Evolutionary conservation across 257 asterid genomes (phyloP).

Genomic region (Nicotiana noctiflora): DNA sequence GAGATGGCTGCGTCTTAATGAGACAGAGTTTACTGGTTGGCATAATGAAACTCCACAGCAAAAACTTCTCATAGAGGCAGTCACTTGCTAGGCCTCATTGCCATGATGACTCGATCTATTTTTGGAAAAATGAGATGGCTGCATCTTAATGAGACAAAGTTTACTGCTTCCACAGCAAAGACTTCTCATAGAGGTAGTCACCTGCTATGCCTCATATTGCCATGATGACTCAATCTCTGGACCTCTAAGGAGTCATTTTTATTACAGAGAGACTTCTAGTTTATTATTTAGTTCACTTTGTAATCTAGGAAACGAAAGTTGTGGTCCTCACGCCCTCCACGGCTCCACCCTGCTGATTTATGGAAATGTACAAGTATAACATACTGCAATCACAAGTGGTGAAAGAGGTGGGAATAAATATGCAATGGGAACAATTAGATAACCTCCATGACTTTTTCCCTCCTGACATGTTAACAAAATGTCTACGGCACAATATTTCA

Average conservation of each 20-base stretch:
- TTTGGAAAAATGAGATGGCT: not conserved
- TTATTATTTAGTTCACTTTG: not conserved
- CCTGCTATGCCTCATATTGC: not conserved
- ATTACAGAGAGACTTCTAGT: not conserved
- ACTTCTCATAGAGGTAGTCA: not conserved
- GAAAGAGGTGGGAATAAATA: not conserved
- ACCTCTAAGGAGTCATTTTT: not conserved
- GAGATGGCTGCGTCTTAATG: not conserved
- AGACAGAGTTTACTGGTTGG: not conserved
- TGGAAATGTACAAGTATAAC: not conserved
- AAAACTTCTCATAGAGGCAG: not conserved
- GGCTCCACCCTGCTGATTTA: not conserved
- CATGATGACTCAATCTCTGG: not conserved
- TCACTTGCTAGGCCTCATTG: not conserved
- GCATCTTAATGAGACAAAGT: not conserved
- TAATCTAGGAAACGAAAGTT: not conserved
- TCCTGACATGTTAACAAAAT: not conserved
- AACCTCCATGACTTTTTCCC: not conserved
- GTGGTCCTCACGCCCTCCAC: not conserved
- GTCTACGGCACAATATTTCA: not conserved
- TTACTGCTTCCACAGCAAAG: not conserved
- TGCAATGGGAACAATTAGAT: not conserved
- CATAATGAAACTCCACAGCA: not conserved
- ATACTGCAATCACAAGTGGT: not conserved
- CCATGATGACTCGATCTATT: not conserved